Percentiles rank a stretch among this genome's conserved stretches.
phyloP scores from a whole-genome alignment of 257 asterid genomes.

The Lycium ferocissimum region DNA sequence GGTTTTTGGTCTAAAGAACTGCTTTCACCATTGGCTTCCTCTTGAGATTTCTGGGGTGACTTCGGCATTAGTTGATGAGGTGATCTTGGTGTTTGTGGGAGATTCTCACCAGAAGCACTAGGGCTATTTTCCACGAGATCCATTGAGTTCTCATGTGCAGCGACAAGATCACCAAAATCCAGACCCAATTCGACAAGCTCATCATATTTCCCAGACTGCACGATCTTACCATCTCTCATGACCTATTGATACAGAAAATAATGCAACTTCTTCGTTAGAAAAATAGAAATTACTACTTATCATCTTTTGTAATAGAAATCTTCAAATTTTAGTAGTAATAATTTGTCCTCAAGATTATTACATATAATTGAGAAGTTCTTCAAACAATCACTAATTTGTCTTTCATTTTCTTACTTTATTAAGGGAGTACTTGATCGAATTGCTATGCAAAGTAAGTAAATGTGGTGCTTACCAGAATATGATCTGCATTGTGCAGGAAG shows the following conservation, averaged over 20 bases:
- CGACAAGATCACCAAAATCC: constrained; percentile 70
- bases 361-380: too few species aligned
- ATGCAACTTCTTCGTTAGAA: neutral
- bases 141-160: constrained; percentile 73
- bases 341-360: neutral
- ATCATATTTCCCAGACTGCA: constrained; percentile 70
- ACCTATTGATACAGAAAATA: constrained; percentile 48
- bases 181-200: constrained; percentile 51
- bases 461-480: constrained; percentile 52
- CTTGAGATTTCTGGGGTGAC: constrained; percentile 38
- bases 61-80: constrained; percentile 38
- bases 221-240: constrained; percentile 67
- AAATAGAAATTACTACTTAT: neutral
- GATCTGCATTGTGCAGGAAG: constrained; percentile 75
- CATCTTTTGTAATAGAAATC: neutral
- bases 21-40: constrained; percentile 37
- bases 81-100: constrained; percentile 33
- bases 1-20: constrained; percentile 38
- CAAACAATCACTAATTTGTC: neutral
- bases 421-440: neutral
- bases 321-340: neutral
- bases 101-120: constrained; percentile 32
- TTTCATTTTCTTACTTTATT: neutral
- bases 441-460: neutral
- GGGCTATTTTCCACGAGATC: constrained; percentile 58